Base-by-base conservation (phyloP, 192 early-diverging fungal species). In the Coemansia sp. region DNA sequence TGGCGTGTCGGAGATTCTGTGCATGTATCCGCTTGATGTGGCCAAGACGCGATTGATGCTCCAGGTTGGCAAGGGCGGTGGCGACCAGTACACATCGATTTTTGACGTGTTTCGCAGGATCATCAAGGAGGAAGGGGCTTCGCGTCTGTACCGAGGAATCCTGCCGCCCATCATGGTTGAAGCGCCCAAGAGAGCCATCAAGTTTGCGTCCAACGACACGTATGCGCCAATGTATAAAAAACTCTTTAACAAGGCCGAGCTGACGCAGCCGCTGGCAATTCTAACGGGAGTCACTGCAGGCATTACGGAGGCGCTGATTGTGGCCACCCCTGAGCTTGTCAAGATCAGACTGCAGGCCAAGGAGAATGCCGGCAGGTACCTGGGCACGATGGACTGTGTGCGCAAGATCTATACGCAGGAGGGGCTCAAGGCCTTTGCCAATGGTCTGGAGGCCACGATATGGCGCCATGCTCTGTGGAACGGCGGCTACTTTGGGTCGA, bases 281-380 rank as follows among this genome's bases (percentile, higher is more conserved):
- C 55, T 92, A 80, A 94, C 94, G 9, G 96, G 96, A 67, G 88
- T 96, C 58, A 88, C 84, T 69, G 95, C 96, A 46, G 96, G 96
- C 67, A 74, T 90, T 46, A 98, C 96, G 19, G 96, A 98, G 80
- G 94, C 94, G 42, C 62, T 94, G 47, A 84, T 97, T 43, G 94
- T 98, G 59, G 92, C 93, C 12, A 89, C 92, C 45, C 92, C 92
- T 59, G 96, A 98, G 74, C 79, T 98, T 68, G 92, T 98, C 77
- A 98, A 98, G 85, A 95, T 98, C 67, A 85, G 96, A 63, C 87
- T 98, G 79, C 96, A 98, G 78, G 95, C 95, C 62, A 95, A 93
- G 80, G 77, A 66, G 56, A 94, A 91, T 68, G 88, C 93, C 36
- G 93, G 92, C 40, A 88, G 91, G 71, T 98, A 96, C 78, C 86